Evolutionary conservation across 202 grass and related monocot genomes (phyloP).

Genomic region (Zizania palustris): DNA sequence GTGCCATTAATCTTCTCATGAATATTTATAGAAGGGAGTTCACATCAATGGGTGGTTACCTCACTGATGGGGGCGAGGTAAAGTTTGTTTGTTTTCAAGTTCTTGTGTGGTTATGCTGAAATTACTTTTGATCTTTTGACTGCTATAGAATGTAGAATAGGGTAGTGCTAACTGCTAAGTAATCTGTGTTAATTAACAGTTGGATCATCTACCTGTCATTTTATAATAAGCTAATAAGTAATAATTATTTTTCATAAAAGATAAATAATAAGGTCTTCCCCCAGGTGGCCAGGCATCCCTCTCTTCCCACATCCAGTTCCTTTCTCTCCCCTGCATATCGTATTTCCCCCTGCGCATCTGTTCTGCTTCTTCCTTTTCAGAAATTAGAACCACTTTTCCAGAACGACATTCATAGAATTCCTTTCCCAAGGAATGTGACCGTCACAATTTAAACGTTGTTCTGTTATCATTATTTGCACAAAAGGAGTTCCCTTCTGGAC

Average conservation of each 20-base stretch:
- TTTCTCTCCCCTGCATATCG: neutral
- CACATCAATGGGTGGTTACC: slow-evolving; percentile 86
- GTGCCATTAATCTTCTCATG: slow-evolving; percentile 95
- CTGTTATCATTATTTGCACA: too few species aligned
- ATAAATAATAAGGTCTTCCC: neutral
- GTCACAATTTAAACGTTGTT: neutral
- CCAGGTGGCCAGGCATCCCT: neutral
- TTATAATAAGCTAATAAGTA: slow-evolving; percentile 9
- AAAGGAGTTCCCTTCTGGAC: neutral
- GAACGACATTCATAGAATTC: neutral
- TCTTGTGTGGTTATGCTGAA: slow-evolving; percentile 32
- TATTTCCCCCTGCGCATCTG: neutral
- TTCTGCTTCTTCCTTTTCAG: neutral
- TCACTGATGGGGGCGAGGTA: slow-evolving; percentile 98
- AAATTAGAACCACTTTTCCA: too few species aligned
- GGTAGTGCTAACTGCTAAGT: slow-evolving; percentile 1
- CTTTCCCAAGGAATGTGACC: neutral
- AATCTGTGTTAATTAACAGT: neutral
- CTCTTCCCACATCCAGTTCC: neutral
- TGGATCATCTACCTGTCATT: slow-evolving; percentile 1
- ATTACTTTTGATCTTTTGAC: neutral
- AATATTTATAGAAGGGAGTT: slow-evolving; percentile 88
- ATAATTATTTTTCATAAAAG: neutral
- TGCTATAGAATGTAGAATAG: slow-evolving; percentile 27
- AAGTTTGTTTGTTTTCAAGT: slow-evolving; percentile 46